Percentiles rank a stretch among this genome's conserved stretches.
phyloP scores from a whole-genome alignment of 2,329 filamentous ascomycete species.

The Aspergillus niger region DNA sequence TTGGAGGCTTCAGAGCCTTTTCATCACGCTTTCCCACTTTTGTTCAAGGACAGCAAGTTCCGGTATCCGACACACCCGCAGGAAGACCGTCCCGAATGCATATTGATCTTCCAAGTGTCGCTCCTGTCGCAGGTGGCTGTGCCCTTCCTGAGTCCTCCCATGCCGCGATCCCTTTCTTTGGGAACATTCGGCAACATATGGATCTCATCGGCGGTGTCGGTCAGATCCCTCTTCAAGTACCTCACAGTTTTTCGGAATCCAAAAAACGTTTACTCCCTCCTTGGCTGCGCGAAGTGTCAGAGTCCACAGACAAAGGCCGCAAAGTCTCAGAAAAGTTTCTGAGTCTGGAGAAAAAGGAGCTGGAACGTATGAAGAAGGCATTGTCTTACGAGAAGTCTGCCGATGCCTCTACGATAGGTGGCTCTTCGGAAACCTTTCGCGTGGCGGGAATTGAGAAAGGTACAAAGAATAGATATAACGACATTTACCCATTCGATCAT shows the following conservation, averaged over 20 bases:
- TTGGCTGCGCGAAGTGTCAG: conserved; percentile 74
- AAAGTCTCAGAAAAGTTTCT: conserved; percentile 80
- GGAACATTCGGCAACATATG: conserved; percentile 95
- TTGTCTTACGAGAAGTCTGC: conserved; percentile 63
- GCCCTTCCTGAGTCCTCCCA: conserved; percentile 69
- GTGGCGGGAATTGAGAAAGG: conserved; percentile 94
- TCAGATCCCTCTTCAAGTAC: conserved; percentile 66
- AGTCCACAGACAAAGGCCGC: conserved; percentile 72
- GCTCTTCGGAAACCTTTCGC: conserved; percentile 58
- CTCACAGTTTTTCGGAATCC: conserved; percentile 52
- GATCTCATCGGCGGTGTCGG: conserved; percentile 92
- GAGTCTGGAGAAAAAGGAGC: conserved; percentile 78
- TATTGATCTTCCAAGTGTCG: conserved; percentile 57
- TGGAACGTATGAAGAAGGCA: conserved; percentile 88
- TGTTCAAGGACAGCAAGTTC: conserved; percentile 27
- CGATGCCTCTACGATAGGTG: conserved; percentile 47
- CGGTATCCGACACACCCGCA: conserved; percentile 36
- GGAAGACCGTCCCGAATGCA: conserved; percentile 56
- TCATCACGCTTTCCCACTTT: conserved; percentile 63
- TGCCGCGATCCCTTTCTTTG: conserved; percentile 84
- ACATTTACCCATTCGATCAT: conserved; percentile 95
- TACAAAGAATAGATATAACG: conserved; percentile 94
- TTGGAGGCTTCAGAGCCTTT: conserved; percentile 80
- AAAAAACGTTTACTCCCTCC: conserved; percentile 62
- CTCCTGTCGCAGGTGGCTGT: conserved; percentile 87